Conservation (phyloP, 2,329 filamentous ascomycete genomes). For the Albophoma yamanashiensis region DNA sequence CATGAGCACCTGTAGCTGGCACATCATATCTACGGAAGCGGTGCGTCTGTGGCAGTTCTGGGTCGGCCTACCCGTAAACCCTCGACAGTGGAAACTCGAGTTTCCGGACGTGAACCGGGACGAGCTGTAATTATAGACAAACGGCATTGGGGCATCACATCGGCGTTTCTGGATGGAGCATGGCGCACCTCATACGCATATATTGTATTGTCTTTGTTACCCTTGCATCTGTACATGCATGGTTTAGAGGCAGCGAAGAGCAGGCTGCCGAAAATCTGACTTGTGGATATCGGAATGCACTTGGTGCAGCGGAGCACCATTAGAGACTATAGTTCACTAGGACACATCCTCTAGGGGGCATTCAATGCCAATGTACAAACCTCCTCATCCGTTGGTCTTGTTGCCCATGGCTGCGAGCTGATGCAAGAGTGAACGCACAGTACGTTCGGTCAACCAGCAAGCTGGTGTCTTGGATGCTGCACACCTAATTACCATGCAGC, state of each 20-base stretch:
- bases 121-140: conserved; percentile 29
- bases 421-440: too few relatives aligned
- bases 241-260: neutral
- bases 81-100: conserved; percentile 35
- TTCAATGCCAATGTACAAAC: too few relatives aligned
- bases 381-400: too few relatives aligned
- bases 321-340: too few relatives aligned
- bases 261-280: too few relatives aligned
- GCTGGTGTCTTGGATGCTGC: too few relatives aligned
- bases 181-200: neutral
- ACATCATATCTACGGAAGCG: conserved; percentile 33
- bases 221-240: neutral
- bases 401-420: too few relatives aligned
- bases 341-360: too few relatives aligned
- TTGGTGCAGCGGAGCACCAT: too few relatives aligned
- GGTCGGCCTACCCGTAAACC: conserved; percentile 40
- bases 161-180: neutral
- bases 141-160: neutral
- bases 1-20: conserved; percentile 21
- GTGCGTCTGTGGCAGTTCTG: conserved; percentile 37
- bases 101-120: conserved; percentile 31
- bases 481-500: too few relatives aligned
- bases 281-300: too few relatives aligned
- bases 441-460: too few relatives aligned
- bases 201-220: neutral